Percentiles rank a stretch among this genome's conserved stretches.
phyloP scores from a whole-genome alignment of 139 green algal species.

The Penium margaritaceum region DNA sequence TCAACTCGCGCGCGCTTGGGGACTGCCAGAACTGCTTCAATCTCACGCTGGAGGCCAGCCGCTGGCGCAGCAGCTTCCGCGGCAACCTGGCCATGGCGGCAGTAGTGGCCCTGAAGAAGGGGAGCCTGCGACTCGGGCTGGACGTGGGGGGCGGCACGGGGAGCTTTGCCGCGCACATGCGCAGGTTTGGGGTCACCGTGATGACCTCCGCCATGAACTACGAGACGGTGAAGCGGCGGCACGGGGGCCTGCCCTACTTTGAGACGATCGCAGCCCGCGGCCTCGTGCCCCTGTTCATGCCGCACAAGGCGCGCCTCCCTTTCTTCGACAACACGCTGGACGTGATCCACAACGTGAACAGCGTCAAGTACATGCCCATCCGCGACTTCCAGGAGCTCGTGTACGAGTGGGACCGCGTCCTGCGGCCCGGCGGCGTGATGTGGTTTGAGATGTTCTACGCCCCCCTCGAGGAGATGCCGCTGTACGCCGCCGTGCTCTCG shows the following conservation, averaged over 20 bases:
- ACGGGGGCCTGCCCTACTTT: slow-evolving; percentile 14
- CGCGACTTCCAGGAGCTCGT: background rate
- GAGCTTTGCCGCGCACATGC: slow-evolving; percentile 31
- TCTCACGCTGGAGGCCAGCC: slow-evolving; percentile 16
- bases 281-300: background rate
- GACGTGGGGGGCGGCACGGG: slow-evolving; percentile 21
- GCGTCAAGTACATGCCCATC: background rate
- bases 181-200: slow-evolving; percentile 22
- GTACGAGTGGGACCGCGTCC: slow-evolving; percentile 6
- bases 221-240: background rate
- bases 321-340: slow-evolving; percentile 12
- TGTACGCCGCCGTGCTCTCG: slow-evolving; percentile 1
- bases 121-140: slow-evolving; percentile 17
- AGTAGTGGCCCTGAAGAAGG: slow-evolving; percentile 18
- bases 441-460: slow-evolving; percentile 27
- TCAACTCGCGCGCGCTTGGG: slow-evolving; percentile 7
- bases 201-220: slow-evolving; percentile 26
- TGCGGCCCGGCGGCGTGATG: slow-evolving; percentile 3
- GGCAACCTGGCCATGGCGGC: background rate
- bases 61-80: slow-evolving; percentile 7
- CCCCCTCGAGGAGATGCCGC: background rate
- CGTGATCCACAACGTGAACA: background rate
- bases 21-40: slow-evolving; percentile 21
- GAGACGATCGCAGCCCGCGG: background rate
- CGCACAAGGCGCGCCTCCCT: background rate